phyloP scores from a whole-genome alignment of 352 stramenopile species.

The Pythium folliculosum region DNA sequence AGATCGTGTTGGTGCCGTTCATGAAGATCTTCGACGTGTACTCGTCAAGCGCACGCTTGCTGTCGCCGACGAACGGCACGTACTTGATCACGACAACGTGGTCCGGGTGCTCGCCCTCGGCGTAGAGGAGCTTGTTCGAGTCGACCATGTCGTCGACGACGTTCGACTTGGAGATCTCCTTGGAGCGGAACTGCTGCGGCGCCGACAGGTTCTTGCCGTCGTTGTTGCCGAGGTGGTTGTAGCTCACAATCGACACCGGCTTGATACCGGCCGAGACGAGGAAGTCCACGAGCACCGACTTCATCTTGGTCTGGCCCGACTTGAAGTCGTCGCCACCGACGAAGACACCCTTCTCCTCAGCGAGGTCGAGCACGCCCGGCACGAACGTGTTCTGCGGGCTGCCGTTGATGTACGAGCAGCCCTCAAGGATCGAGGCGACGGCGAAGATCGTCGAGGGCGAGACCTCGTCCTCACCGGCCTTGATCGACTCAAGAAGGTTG shows the following conservation, averaged over 20 bases:
- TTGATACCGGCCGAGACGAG: slow-evolving; percentile 99
- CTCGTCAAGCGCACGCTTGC: slow-evolving; percentile 99
- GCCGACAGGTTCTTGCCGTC: slow-evolving; percentile 99
- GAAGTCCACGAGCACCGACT: slow-evolving; percentile 99
- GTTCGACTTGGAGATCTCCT: slow-evolving; percentile 99
- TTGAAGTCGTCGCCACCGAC: slow-evolving; percentile 99
- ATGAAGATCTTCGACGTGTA: slow-evolving; percentile 99
- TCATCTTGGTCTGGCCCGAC: slow-evolving; percentile 99
- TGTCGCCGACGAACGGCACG: slow-evolving; percentile 98
- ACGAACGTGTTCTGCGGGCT: slow-evolving; percentile 99
- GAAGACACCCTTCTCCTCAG: slow-evolving; percentile 94
- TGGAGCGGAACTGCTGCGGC: slow-evolving; percentile 98
- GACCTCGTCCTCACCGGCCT: slow-evolving; percentile 93
- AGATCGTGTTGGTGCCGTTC: slow-evolving; percentile 99
- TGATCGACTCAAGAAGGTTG: slow-evolving; percentile 96
- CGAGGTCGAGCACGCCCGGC: slow-evolving; percentile 95
- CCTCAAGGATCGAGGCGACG: slow-evolving; percentile 97
- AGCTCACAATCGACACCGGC: slow-evolving; percentile 98
- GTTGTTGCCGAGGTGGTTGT: slow-evolving; percentile 99
- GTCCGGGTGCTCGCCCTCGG: slow-evolving; percentile 98
- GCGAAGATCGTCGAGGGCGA: slow-evolving; percentile 98
- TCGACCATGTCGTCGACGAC: slow-evolving; percentile 99
- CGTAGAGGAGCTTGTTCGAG: slow-evolving; percentile 97
- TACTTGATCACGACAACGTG: slow-evolving; percentile 99
- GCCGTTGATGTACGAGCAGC: slow-evolving; percentile 99